Base-by-base conservation (phyloP, 345 rosid genomes). In the Mallotus nudiflorus region DNA sequence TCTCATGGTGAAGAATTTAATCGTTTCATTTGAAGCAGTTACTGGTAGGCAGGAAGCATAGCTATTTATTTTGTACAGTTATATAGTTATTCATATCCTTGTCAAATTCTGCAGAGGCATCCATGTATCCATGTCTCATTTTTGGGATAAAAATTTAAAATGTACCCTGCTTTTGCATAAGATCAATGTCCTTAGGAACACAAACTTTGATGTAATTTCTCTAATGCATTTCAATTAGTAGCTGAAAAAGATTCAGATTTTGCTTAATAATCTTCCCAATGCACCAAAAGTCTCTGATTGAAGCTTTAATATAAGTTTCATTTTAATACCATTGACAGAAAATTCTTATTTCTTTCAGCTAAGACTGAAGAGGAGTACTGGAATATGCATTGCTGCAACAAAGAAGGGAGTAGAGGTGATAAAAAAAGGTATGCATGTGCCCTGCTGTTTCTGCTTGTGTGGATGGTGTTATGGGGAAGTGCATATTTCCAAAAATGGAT, bases 371-470 rank as follows among this genome's bases (percentile, higher is more conserved):
- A 53, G 49, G 25, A 53, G 50, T 24, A 50, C 9, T 9, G 8
- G 12, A 20, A 67, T 52, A 52, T 67, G 61, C 22, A n/a, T 24
- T 9, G 20, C 10, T 0, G 0, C 39, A 16, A 67, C n/a, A 2
- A 67, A 24, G 37, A 67, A 67, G 70, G 24, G 37, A 67, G 25
- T 46, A 61, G 63, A 49, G 24, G 19, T 25, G 14, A 37, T 39
- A 48, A 53, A 62, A 66, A 61, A 54, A 9, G 73, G 73, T 54
- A 62, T 42, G 67, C 13, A 9, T 42, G 18, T 52, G 63, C 28
- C 15, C 35, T 55, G 69, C 45, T 65, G n/a, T 1, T n/a, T 16
- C 29, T 39, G 28, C 50, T 25, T 22, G 6, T 22, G 18, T 24
- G 22, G 2, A 11, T 40, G 3, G 5, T 42, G 14, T 42, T 14